phyloP scores from a whole-genome alignment of 2,329 filamentous ascomycete genomes.

The Phialocephala sp. region DNA sequence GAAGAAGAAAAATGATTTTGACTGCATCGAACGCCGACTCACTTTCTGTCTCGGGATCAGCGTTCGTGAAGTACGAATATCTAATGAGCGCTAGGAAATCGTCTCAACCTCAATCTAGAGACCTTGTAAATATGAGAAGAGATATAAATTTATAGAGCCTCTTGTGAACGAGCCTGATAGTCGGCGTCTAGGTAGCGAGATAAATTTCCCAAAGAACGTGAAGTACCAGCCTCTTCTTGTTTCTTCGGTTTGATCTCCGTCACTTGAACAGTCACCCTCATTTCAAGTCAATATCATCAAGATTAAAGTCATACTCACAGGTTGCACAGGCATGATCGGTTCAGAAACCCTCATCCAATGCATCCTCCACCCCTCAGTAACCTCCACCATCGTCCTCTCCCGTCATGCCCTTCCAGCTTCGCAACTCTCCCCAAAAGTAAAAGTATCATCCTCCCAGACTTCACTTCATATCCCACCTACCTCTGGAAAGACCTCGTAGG shows the following conservation, averaged over 20 bases:
- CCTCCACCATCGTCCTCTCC: constrained; percentile 56
- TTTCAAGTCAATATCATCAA: constrained; percentile 15
- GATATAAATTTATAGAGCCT: background rate
- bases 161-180: background rate
- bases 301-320: constrained; percentile 63
- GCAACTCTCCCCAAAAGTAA: constrained; percentile 14
- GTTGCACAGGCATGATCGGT: constrained; percentile 62
- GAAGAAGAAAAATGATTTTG: background rate
- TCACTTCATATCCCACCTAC: constrained; percentile 51
- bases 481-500: constrained; percentile 20
- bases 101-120: background rate
- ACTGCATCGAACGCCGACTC: background rate
- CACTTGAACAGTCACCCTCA: background rate
- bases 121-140: background rate
- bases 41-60: background rate
- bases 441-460: constrained; percentile 54
- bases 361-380: constrained; percentile 56
- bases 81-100: background rate
- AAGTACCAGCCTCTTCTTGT: background rate
- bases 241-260: background rate
- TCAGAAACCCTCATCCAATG: constrained; percentile 57
- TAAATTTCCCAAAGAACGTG: background rate
- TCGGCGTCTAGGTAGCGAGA: background rate
- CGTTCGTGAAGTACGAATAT: background rate
- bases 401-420: constrained; percentile 48